phyloP scores from a whole-genome alignment of 371 early-diverging fungal genomes.

The Polyrhizophydium stewartii region DNA sequence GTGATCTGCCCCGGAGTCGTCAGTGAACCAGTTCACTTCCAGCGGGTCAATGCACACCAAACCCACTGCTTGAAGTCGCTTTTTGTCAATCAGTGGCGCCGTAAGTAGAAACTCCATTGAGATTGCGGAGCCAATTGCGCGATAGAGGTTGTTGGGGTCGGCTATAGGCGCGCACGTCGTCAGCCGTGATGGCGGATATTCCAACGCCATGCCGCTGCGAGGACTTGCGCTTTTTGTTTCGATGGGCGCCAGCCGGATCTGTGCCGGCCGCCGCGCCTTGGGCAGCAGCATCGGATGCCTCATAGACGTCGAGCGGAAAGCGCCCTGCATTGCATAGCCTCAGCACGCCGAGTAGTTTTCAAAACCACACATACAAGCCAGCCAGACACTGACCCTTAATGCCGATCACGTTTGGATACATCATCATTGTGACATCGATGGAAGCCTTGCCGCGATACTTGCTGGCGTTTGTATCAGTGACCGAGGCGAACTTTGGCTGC shows the following conservation, averaged over 20 bases:
- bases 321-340: too few relatives aligned
- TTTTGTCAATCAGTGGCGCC: conserved; percentile 43
- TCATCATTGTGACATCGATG: conserved; percentile 28
- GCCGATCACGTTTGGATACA: conserved; percentile 44
- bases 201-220: background rate
- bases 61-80: conserved; percentile 45
- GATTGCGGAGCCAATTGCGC: conserved; percentile 29
- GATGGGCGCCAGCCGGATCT: background rate
- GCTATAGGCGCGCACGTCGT: too few relatives aligned
- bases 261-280: background rate
- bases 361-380: background rate
- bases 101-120: conserved; percentile 33
- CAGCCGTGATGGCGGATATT: too few relatives aligned
- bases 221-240: conserved; percentile 7
- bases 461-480: conserved; percentile 27
- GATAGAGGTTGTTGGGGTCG: conserved; percentile 24
- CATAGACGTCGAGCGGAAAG: conserved; percentile 20
- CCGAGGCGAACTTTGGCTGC: conserved; percentile 34
- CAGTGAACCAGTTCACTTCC: too few relatives aligned
- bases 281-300: conserved; percentile 10
- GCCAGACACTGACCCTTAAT: conserved; percentile 21
- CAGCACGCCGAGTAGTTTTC: background rate
- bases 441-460: conserved; percentile 33
- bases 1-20: conserved; percentile 34
- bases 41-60: background rate